Conservation (phyloP, 352 stramenopile species). For the Phytophthora pinifolia region DNA sequence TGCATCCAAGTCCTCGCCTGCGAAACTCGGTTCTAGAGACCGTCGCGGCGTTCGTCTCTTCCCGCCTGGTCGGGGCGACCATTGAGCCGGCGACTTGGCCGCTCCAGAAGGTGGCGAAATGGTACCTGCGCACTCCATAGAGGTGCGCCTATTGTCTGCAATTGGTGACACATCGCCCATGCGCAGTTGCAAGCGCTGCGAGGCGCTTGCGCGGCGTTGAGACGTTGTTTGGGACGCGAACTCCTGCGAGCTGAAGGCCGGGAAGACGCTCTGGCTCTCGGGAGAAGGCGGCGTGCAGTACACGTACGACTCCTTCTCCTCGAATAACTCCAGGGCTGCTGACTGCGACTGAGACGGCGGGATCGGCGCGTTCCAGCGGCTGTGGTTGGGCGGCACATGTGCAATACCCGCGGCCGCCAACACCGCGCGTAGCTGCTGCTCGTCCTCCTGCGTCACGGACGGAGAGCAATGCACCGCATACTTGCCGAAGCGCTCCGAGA, state of each 20-base stretch:
- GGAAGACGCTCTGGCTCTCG: slow-evolving; percentile 44
- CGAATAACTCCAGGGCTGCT: slow-evolving; percentile 9
- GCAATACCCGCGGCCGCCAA: slow-evolving; percentile 31
- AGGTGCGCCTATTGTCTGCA: slow-evolving; percentile 24
- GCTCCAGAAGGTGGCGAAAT: slow-evolving; percentile 31
- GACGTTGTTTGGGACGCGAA: slow-evolving; percentile 30
- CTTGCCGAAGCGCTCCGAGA: slow-evolving; percentile 41
- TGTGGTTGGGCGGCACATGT: slow-evolving; percentile 35
- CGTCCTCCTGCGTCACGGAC: slow-evolving; percentile 34
- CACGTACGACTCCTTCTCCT: slow-evolving; percentile 60
- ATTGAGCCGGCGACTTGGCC: slow-evolving; percentile 25
- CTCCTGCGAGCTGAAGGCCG: slow-evolving; percentile 62
- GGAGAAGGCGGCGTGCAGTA: slow-evolving; percentile 52
- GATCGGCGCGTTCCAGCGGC: slow-evolving; percentile 31
- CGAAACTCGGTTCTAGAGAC: slow-evolving; percentile 30
- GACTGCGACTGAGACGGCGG: slow-evolving; percentile 20
- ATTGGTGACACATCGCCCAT: slow-evolving; percentile 71
- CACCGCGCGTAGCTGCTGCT: slow-evolving; percentile 40
- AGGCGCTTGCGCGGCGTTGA: slow-evolving; percentile 35
- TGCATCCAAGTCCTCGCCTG: slow-evolving; percentile 44
- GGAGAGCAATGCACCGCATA: slow-evolving; percentile 21
- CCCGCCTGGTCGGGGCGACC: slow-evolving; percentile 20
- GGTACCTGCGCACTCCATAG: slow-evolving; percentile 25
- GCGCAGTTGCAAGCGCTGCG: slow-evolving; percentile 51
- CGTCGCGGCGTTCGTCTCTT: slow-evolving; percentile 27